Evolutionary conservation across 768 basidiomycete genomes (phyloP), one percentile per base, ranked within the genome.

Genomic region (Porphyrellus cyaneotinctus): DNA sequence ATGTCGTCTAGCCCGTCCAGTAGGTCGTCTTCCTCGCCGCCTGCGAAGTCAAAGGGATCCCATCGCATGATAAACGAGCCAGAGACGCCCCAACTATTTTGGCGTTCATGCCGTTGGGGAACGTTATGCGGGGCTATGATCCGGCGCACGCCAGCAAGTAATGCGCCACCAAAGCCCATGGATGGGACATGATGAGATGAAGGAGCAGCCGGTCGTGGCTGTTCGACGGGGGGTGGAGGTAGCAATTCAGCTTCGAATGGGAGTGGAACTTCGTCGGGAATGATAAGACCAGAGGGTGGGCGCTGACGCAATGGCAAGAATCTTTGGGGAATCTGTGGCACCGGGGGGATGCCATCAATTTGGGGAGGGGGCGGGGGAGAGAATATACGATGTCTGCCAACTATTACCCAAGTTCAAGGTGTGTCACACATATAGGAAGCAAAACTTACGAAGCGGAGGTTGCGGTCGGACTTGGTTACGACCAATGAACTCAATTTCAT

Each of bases 121-220:
- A 51, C 30, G 28, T 59, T 33, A 22, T 44, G 59, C 36, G 57
- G 57, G 22, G 33, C 49, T 8, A 66, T 56, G 32, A 67, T 53
- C 39, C 65, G 71, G 13, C 70, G 64, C 37, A 69, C 69, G 17
- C 71, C 61, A 11, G 83, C 73, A 7, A 86, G 68, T 4, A 87
- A 58, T 3, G 81, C 85, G 20, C 86, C 86, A 9, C 86, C 86
- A 22, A 88, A 66, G 14, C 82, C 83, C 75, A 88, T 80, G 8
- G 72, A 55, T 18, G 87, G 87, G 4, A 75, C 68, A 50, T 78
- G 76, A 54, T 82, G 82, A 39, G 83, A 83, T 5, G 78, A 77
- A 23, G 74, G 67, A 3, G 78, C 77, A 6, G 71, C 65, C 1
- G 63, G 62, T 2, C 61, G 58, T 2, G 70, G 65, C 10, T 58